These are phyloP conservation scores for Coniochaeta hoffmannii DNA, from an alignment of 2,329 filamentous ascomycete genomes.

Conservation along the genomic window DNA sequence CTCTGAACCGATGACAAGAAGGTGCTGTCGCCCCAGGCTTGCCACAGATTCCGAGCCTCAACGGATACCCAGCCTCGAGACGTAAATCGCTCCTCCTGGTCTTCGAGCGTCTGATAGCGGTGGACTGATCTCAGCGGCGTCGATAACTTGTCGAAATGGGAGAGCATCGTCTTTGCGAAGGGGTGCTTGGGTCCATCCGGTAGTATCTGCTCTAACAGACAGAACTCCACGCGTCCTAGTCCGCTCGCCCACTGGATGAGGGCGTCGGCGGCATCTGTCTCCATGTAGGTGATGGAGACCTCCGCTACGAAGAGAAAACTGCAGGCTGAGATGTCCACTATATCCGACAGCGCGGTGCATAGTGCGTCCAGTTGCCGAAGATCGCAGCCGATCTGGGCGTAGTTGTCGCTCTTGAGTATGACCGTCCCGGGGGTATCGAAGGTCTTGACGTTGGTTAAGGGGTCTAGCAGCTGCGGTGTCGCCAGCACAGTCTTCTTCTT, in stretches of 20 bases:
- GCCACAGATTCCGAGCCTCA: slow-evolving; percentile 66
- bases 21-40: slow-evolving; percentile 64
- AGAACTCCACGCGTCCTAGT: slow-evolving; percentile 69
- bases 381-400: slow-evolving; percentile 76
- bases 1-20: slow-evolving; percentile 59
- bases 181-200: slow-evolving; percentile 72
- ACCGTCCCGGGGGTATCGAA: slow-evolving; percentile 35
- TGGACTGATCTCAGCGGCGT: slow-evolving; percentile 70
- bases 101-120: slow-evolving; percentile 57
- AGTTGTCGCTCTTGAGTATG: slow-evolving; percentile 59
- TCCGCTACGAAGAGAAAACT: slow-evolving; percentile 77
- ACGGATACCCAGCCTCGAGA: slow-evolving; percentile 60
- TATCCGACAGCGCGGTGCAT: slow-evolving; percentile 46
- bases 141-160: slow-evolving; percentile 73
- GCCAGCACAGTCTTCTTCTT: slow-evolving; percentile 63
- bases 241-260: slow-evolving; percentile 72
- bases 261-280: slow-evolving; percentile 61
- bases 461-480: slow-evolving; percentile 50
- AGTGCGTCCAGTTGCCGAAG: slow-evolving; percentile 60
- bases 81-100: slow-evolving; percentile 63
- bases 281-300: slow-evolving; percentile 89
- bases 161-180: slow-evolving; percentile 80
- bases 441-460: slow-evolving; percentile 37
- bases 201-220: slow-evolving; percentile 77
- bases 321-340: slow-evolving; percentile 50